A percentile compares a stretch with the other conserved stretches of the same genome.
phyloP scores from a whole-genome alignment of 108 stramenopile genomes.

The Skeletonema marinoi region DNA sequence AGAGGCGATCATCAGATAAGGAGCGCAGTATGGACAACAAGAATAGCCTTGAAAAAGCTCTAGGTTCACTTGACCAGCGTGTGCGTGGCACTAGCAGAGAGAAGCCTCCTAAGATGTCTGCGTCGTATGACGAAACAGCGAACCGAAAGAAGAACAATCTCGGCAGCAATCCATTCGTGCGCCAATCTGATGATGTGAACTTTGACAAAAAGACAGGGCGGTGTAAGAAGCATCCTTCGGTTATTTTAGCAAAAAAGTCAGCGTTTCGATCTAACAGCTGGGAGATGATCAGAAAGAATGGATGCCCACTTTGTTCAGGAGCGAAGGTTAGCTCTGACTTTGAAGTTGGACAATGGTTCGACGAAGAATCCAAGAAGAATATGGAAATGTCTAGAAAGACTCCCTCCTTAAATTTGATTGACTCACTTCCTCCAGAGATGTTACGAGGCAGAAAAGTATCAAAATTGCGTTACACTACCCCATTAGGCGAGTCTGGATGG shows the following conservation, averaged over 20 bases:
- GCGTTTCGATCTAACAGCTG: background rate
- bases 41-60: background rate
- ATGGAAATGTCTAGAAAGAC: background rate
- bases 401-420: background rate
- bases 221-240: slow-evolving; percentile 5
- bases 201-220: slow-evolving; percentile 8
- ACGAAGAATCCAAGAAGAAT: background rate
- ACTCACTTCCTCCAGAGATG: background rate
- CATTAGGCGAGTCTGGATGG: slow-evolving; percentile 58
- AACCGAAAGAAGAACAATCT: background rate
- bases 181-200: background rate
- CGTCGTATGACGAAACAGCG: background rate
- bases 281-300: slow-evolving; percentile 1
- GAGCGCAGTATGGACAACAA: background rate
- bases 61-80: background rate
- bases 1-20: background rate
- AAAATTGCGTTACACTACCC: slow-evolving; percentile 35
- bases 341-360: background rate
- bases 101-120: background rate
- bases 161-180: background rate
- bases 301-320: slow-evolving; percentile 3
- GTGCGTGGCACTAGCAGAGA: background rate
- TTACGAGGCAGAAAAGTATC: background rate
- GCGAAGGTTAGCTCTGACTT: background rate
- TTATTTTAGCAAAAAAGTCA: slow-evolving; percentile 2